Evolutionary conservation across 805 yeast species (phyloP), one percentile per base, ranked within the genome.

Genomic region (Teunomyces pallodes): DNA sequence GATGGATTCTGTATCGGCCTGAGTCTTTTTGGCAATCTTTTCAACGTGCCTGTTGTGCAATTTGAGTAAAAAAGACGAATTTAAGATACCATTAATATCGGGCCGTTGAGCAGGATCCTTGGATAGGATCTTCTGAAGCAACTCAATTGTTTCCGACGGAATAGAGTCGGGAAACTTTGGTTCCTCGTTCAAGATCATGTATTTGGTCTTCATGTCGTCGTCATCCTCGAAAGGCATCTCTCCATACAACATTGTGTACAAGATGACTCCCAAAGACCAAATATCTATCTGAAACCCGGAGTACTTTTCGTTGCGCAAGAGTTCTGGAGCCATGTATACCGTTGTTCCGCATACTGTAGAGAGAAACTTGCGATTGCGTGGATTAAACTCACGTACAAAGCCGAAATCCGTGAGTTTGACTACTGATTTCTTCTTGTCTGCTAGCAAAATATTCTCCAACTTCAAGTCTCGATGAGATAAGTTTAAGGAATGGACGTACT

Each of bases 321-420:
- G 72, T 62, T 92, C 99, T 0, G 99, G 99, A 0, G 99, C 97
- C 96, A 92, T 91, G 63, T 92, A 92, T 3, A 90, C 95, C 0
- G 90, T 83, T 0, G 98, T 92, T 2, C 99, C 99, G 67, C 99
- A 92, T 1, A 90, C 76, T 0, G 97, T 94, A 43, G 85, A 87
- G 30, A 92, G 67, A 42, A 85, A 65, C 4, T 75, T 67, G 43
- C 85, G 74, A 35, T 57, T 59, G 31, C 55, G 59, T 1, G 76
- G 76, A 45, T 66, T 69, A 53, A 60, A 81, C 57, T 89, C 97
- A 52, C 98, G 74, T 0, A 96, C 89, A 64, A 92, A 92, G 0
- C 99, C 99, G 67, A 92, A 91, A 69, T 92, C 99, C 5, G 96
- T 84, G 45, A 92, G 69, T 63, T 90, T 90, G 16, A 88, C 82